phyloP scores from a whole-genome alignment of 306 rosid species.

The Styphnolobium japonicum region DNA sequence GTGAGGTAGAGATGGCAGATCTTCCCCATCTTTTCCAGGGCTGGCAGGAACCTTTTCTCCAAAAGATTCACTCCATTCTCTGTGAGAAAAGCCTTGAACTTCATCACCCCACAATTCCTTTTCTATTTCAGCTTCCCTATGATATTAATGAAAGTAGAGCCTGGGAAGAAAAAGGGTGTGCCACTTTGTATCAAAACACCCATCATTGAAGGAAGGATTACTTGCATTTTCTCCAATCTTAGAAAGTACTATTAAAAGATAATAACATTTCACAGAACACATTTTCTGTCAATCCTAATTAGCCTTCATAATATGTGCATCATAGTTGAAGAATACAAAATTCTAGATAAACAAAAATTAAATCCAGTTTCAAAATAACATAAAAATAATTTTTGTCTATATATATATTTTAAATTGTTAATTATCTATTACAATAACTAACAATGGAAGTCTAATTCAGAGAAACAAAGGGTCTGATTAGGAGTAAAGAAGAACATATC shows the following conservation, averaged over 20 bases:
- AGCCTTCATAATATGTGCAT: background rate
- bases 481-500: background rate
- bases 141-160: too few species aligned
- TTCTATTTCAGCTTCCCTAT: too few species aligned
- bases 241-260: too few species aligned
- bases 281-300: background rate
- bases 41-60: slow-evolving; percentile 79
- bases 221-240: too few species aligned
- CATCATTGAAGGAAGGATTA: background rate
- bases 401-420: too few species aligned
- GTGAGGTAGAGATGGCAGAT: slow-evolving; percentile 73
- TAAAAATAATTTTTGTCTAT: too few species aligned
- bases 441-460: background rate
- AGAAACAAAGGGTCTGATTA: background rate
- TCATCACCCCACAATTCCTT: slow-evolving; percentile 40
- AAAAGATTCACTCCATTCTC: slow-evolving; percentile 73
- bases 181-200: background rate
- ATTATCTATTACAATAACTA: background rate
- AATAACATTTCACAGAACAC: background rate
- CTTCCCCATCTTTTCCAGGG: slow-evolving; percentile 78
- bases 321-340: too few species aligned
- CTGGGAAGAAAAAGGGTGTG: too few species aligned
- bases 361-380: too few species aligned
- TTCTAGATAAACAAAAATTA: too few species aligned
- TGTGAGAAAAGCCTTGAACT: slow-evolving; percentile 80